These are phyloP conservation scores for Diaporthe citrichinensis DNA, from an alignment of 2,329 filamentous ascomycete genomes.

Conservation along the genomic window DNA sequence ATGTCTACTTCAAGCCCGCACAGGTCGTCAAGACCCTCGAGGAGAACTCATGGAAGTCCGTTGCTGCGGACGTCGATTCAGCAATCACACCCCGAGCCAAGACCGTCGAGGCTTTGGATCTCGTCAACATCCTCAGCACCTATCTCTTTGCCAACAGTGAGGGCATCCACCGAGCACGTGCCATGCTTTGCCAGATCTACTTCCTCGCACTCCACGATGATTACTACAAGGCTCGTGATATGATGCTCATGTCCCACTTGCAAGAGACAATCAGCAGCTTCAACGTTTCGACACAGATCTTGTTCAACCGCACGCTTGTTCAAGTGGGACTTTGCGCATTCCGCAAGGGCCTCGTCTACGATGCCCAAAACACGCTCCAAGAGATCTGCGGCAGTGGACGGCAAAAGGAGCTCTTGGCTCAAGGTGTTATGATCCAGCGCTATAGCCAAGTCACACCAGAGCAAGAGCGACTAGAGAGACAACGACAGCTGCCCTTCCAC, in stretches of 20 bases:
- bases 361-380: constrained; percentile 96
- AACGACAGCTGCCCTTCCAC: constrained; percentile 98
- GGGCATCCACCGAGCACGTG: constrained; percentile 94
- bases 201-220: constrained; percentile 97
- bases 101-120: constrained; percentile 76
- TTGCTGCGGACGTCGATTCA: constrained; percentile 80
- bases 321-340: constrained; percentile 99
- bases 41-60: constrained; percentile 90
- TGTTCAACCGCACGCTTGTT: constrained; percentile 98
- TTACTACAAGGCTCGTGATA: constrained; percentile 97
- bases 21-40: constrained; percentile 95
- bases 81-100: constrained; percentile 81
- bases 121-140: constrained; percentile 91
- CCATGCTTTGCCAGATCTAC: constrained; percentile 99
- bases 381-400: constrained; percentile 98
- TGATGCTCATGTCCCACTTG: constrained; percentile 99
- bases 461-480: constrained; percentile 96
- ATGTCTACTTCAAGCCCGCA: constrained; percentile 98
- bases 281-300: constrained; percentile 96
- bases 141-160: constrained; percentile 96
- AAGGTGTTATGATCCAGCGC: constrained; percentile 98
- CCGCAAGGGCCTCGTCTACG: constrained; percentile 95
- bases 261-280: constrained; percentile 98
- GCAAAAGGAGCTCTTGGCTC: constrained; percentile 97
- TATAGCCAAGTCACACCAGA: constrained; percentile 97